These are phyloP conservation scores for Nissolia schottii DNA, from an alignment of 306 rosid genomes.

Conservation along the genomic window DNA sequence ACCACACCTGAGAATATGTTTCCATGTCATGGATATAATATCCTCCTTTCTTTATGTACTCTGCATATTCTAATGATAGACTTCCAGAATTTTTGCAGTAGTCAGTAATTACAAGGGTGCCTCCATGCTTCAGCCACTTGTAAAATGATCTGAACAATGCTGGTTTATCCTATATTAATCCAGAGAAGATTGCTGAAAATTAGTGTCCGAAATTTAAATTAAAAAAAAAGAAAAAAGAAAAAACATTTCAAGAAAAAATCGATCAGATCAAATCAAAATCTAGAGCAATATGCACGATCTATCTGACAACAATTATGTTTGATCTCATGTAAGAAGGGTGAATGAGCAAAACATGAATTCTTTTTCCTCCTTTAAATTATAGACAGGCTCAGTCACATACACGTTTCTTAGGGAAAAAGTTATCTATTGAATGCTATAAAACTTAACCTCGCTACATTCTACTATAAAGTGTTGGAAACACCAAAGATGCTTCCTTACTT, in stretches of 20 bases:
- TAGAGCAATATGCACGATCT: neutral
- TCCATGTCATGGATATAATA: constrained; percentile 71
- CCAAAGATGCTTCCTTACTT: constrained; percentile 43
- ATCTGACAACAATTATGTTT: neutral
- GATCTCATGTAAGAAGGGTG: neutral
- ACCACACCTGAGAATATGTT: constrained; percentile 58
- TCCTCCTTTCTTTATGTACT: constrained; percentile 74
- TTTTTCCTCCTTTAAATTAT: neutral
- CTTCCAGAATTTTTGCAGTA: constrained; percentile 64
- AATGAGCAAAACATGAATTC: neutral
- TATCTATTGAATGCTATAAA: neutral
- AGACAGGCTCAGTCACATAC: neutral
- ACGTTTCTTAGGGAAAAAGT: too few relatives aligned
- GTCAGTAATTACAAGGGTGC: constrained; percentile 81
- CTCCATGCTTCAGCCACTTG: constrained; percentile 95
- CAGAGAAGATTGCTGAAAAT: neutral
- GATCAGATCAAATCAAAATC: constrained; percentile 2
- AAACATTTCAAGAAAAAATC: neutral
- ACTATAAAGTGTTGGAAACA: neutral
- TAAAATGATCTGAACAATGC: constrained; percentile 63
- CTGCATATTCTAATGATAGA: constrained; percentile 54
- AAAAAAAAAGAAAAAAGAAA: neutral
- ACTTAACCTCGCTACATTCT: neutral
- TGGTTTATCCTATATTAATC: constrained; percentile 61
- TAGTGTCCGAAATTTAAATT: neutral